A percentile compares a stretch with the other conserved stretches of the same genome.
phyloP scores from a whole-genome alignment of 768 basidiomycete genomes.

The Lepiota venenata region DNA sequence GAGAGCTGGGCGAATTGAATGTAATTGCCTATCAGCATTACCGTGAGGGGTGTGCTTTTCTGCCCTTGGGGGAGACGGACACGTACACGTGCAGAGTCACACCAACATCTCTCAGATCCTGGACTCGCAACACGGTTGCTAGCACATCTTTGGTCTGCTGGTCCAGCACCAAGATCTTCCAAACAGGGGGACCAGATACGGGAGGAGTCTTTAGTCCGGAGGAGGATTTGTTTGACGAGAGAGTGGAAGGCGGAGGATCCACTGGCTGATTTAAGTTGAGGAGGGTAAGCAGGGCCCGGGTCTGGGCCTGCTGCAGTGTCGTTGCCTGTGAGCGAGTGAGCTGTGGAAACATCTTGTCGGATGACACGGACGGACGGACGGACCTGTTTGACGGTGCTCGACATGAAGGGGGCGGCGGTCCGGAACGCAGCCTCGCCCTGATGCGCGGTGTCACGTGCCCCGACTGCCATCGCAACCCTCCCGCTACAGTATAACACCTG shows the following conservation, averaged over 20 bases:
- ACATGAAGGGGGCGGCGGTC: constrained; percentile 22
- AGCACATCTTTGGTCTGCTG: constrained; percentile 95
- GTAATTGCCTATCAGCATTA: constrained; percentile 66
- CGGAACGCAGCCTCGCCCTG: no score
- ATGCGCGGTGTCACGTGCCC: constrained; percentile 6
- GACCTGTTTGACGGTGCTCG: constrained; percentile 33
- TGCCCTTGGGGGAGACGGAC: constrained; percentile 8
- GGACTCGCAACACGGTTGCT: constrained; percentile 92
- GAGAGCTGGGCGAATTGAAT: constrained; percentile 82
- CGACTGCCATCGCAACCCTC: constrained; percentile 5
- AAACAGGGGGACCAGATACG: constrained; percentile 72
- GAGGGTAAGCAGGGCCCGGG: constrained; percentile 76
- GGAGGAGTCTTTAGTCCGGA: constrained; percentile 48
- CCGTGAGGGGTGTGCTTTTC: constrained; percentile 1
- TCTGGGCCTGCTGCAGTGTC: constrained; percentile 88
- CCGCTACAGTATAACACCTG: background rate
- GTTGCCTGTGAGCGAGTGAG: constrained; percentile 32
- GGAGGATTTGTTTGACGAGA: constrained; percentile 32
- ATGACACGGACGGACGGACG: constrained; percentile 10
- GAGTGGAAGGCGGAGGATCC: constrained; percentile 32
- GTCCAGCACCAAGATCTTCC: constrained; percentile 96
- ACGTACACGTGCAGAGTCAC: constrained; percentile 97
- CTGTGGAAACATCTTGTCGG: constrained; percentile 9
- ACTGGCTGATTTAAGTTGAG: constrained; percentile 79
- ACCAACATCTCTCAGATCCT: constrained; percentile 94